Percentiles rank a stretch among this genome's conserved stretches.
Evolutionary conservation across 1,284 basidiomycete species (phyloP).

Genomic region (Chiua sp.): DNA sequence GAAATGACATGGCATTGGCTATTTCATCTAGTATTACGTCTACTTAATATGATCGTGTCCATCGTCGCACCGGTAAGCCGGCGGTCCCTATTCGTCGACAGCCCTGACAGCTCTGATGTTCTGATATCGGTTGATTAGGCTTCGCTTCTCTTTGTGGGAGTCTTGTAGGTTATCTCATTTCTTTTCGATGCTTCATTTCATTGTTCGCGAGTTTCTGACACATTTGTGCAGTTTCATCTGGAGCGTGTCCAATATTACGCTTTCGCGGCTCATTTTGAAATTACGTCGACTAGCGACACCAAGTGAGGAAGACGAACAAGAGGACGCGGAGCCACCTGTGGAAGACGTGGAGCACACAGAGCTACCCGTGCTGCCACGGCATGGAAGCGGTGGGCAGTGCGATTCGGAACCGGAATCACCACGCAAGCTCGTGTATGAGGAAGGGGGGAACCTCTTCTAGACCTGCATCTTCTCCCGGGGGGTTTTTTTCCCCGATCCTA

Average conservation of each 20-base stretch:
- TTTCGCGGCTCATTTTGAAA: slow-evolving; percentile 44
- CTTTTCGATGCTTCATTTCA: not conserved
- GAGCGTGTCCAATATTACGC: slow-evolving; percentile 42
- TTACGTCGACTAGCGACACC: slow-evolving; percentile 34
- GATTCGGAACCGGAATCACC: not conserved
- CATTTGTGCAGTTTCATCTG: slow-evolving; percentile 44
- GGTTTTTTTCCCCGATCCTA: too few species aligned
- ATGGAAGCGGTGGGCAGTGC: not conserved
- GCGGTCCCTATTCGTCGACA: too few species aligned
- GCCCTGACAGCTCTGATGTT: not conserved
- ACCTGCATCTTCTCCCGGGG: too few species aligned
- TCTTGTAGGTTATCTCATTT: slow-evolving; percentile 30
- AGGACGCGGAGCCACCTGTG: not conserved
- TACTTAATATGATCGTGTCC: slow-evolving; percentile 36
- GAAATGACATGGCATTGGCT: not conserved
- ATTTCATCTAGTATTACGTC: slow-evolving; percentile 35
- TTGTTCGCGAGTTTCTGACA: not conserved
- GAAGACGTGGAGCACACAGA: slow-evolving; percentile 11
- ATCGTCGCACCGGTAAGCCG: slow-evolving; percentile 35
- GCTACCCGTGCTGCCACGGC: slow-evolving; percentile 5
- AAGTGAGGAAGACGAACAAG: not conserved
- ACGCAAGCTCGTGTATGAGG: slow-evolving; percentile 25
- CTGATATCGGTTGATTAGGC: slow-evolving; percentile 19
- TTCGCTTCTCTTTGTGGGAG: slow-evolving; percentile 31
- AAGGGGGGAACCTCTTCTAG: too few species aligned